A percentile compares a stretch with the other conserved stretches of the same genome.
Evolutionary conservation across 2,329 filamentous ascomycete genomes (phyloP).

Genomic region (Aspergillus fumigatiaffinis): DNA sequence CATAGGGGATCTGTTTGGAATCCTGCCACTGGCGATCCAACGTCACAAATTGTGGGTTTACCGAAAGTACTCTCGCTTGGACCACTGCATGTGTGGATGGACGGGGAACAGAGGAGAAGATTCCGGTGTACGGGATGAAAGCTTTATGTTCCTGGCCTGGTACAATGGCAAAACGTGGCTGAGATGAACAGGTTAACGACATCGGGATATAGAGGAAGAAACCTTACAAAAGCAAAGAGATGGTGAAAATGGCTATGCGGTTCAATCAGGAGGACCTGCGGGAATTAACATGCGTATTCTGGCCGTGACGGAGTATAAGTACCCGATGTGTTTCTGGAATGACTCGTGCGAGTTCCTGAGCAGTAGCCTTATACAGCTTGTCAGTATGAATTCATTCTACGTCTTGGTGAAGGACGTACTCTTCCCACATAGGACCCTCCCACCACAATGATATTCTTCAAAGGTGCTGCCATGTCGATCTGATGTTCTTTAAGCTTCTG

Average conservation of each 20-base stretch:
- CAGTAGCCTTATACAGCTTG: slow-evolving; percentile 21
- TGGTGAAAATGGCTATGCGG: slow-evolving; percentile 36
- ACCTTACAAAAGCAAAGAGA: slow-evolving; percentile 32
- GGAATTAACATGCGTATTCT: not conserved
- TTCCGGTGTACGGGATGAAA: slow-evolving; percentile 31
- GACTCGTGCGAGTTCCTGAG: slow-evolving; percentile 32
- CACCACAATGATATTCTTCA: slow-evolving; percentile 35
- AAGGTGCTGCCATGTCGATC: slow-evolving; percentile 21
- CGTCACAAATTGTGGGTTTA: slow-evolving; percentile 24
- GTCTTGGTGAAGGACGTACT: slow-evolving; percentile 15
- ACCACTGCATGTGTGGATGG: slow-evolving; percentile 24
- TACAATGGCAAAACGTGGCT: slow-evolving; percentile 33
- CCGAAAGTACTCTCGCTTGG: slow-evolving; percentile 30
- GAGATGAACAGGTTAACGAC: not conserved
- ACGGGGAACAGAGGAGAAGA: slow-evolving; percentile 24
- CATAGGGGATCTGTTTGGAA: slow-evolving; percentile 27
- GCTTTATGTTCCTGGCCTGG: slow-evolving; percentile 36
- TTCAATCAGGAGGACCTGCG: slow-evolving; percentile 30
- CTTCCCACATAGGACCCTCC: slow-evolving; percentile 36
- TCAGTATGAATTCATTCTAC: slow-evolving; percentile 3
- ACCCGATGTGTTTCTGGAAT: slow-evolving; percentile 34
- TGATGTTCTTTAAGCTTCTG: not conserved
- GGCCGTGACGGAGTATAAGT: not conserved
- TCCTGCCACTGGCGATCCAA: slow-evolving; percentile 35
- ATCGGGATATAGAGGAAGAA: not conserved